A percentile compares a stretch with the other conserved stretches of the same genome.
phyloP scores from a whole-genome alignment of 768 basidiomycete species.

The Rhodocollybia butyracea region DNA sequence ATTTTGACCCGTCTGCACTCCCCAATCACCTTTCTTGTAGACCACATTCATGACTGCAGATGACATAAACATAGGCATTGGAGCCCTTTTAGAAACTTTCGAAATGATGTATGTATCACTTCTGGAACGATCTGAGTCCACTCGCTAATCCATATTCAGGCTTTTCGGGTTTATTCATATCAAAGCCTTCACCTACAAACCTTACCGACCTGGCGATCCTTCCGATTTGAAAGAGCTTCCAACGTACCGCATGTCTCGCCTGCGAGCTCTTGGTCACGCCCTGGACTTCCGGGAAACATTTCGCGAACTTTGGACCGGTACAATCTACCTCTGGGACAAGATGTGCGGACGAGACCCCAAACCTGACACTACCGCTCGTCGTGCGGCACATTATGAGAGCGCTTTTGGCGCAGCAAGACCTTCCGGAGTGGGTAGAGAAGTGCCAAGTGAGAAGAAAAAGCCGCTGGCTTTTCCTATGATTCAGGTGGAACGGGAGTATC shows the following conservation, averaged over 20 bases:
- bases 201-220: constrained; percentile 40
- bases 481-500: constrained; percentile 36
- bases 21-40: constrained; percentile 23
- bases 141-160: constrained; percentile 26
- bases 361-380: constrained; percentile 38
- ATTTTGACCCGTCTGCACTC: background rate
- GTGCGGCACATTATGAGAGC: constrained; percentile 37
- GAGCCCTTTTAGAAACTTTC: constrained; percentile 64
- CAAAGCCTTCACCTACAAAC: constrained; percentile 67
- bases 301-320: constrained; percentile 55
- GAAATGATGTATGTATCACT: constrained; percentile 64
- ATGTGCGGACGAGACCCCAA: constrained; percentile 55
- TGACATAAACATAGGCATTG: constrained; percentile 70
- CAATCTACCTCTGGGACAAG: constrained; percentile 54
- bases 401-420: constrained; percentile 40
- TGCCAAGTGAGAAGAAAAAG: constrained; percentile 3
- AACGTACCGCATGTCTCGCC: constrained; percentile 45
- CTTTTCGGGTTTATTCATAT: constrained; percentile 70
- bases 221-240: constrained; percentile 25
- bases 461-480: constrained; percentile 25
- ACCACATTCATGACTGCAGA: constrained; percentile 69
- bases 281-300: constrained; percentile 71
- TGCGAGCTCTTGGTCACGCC: constrained; percentile 57
- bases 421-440: constrained; percentile 7
- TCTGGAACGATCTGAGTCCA: constrained; percentile 5